Evolutionary conservation across 2,329 filamentous ascomycete genomes (phyloP), one percentile per base, ranked within the genome.

Genomic region (Fusarium sp.): DNA sequence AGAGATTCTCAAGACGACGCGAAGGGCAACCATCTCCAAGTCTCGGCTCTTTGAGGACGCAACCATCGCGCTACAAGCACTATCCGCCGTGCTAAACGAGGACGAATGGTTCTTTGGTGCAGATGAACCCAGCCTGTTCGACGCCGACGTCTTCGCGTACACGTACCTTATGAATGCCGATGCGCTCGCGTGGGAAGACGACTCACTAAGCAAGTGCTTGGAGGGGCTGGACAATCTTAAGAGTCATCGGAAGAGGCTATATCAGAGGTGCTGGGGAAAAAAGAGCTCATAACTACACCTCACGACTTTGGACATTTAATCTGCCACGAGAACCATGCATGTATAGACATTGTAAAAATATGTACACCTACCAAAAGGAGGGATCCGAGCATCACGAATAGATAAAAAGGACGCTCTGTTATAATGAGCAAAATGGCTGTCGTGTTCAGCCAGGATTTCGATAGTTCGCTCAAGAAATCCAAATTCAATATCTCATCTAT

Each of bases 131-230:
- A 91, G 91, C 0, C 80, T 96, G 27, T 96, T 98, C 77, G 97
- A 99, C 83, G 95, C 96, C 8, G 91, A 91, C 63, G 90, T 98
- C 3, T 98, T 98, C 84, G 92, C 95, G 5, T 99, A 98, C 82
- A 95, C 94, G 0, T 91, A 97, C 81, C 85, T 97, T 60, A 86
- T 98, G 62, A 83, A 97, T 61, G 91, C 93, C 69, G 87, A 91
- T 78, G 70, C 70, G 9, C 73, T 95, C 73, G 85, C 83, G 2
- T 95, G 94, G 93, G 85, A 85, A 68, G 90, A 94, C 66, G 88
- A 87, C 69, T 85, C 86, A 63, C 83, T 97, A 61, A 85, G 82
- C 16, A 86, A 88, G 65, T 84, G 89, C 60, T 79, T 97, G 67
- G 82, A 81, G 61, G 85, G 84, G 67, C 88, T 91, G 76, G 85